phyloP scores from a whole-genome alignment of 2,329 filamentous ascomycete genomes.

The Verticillium longisporum region DNA sequence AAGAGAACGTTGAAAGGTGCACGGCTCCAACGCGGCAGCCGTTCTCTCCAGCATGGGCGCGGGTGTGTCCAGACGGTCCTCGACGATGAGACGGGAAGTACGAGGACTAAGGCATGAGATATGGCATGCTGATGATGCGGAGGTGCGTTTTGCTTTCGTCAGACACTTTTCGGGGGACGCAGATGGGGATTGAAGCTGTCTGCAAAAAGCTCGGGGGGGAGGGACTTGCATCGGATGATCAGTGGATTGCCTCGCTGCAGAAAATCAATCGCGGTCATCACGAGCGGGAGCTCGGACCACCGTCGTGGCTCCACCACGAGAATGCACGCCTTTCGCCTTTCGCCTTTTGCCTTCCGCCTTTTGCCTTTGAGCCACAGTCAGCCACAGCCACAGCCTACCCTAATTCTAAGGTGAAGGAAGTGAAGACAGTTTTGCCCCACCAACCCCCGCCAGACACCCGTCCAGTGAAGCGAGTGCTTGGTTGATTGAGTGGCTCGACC shows the following conservation, averaged over 20 bases:
- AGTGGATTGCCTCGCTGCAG: not conserved
- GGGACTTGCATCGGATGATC: not conserved
- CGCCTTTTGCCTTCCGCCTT: too few relatives aligned
- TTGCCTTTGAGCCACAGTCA: not conserved
- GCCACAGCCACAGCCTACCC: not conserved
- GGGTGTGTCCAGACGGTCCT: not conserved
- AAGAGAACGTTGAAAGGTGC: constrained; percentile 45
- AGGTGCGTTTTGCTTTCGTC: too few relatives aligned
- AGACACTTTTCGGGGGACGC: too few relatives aligned
- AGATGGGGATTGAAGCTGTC: not conserved
- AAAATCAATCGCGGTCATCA: not conserved
- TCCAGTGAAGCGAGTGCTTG: not conserved
- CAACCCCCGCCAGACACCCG: not conserved
- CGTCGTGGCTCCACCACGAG: not conserved
- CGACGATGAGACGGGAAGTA: not conserved
- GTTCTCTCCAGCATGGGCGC: constrained; percentile 51
- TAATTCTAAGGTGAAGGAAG: not conserved
- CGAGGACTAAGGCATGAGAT: not conserved
- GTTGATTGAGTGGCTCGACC: not conserved
- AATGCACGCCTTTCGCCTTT: too few relatives aligned
- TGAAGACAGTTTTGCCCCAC: not conserved
- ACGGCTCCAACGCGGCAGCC: constrained; percentile 48
- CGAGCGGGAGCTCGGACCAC: not conserved
- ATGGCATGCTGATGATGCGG: not conserved
- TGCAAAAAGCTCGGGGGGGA: not conserved